Base-by-base conservation (phyloP, 2,329 filamentous ascomycete genomes). In the Aspergillus tanneri region DNA sequence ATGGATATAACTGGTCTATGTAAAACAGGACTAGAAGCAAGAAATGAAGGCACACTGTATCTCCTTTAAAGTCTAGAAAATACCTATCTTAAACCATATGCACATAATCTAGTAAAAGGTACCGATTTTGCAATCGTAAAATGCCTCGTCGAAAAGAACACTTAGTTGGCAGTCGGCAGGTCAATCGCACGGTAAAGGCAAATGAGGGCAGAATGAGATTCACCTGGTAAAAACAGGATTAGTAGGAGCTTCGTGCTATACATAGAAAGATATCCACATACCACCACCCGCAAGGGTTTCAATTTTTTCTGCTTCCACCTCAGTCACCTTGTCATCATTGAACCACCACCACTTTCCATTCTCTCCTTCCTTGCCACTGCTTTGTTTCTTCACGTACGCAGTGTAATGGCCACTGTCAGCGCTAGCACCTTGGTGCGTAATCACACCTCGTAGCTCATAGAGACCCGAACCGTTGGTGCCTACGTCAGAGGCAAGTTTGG, bases 321-420 rank as follows among this genome's bases (percentile, higher is more conserved):
- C 93, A 11, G 87, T 84, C 25, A 99, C 93, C 75, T 90, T 95
- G 67, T 99, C 92, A 63, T 99, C 93, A 70, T 99, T 97, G 80
- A 99, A 99, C 92, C 93, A 99, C 92, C 93, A 99, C 93, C 93
- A 99, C 63, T 90, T 96, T 59, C 88, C 90, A 65, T 95, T 90
- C 65, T 95, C 90, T 63, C 87, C 84, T 45, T 82, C 83, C 75
- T 90, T 90, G 16, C 66, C 66, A 16, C 86, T 88, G 0, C 82
- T 85, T 52, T 86, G 79, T 80, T 99, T 96, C 80, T 97, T 99
- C 59, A 99, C 88, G 67, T 96, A 99, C 0, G 91, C 86, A 4
- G 95, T 99, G 77, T 99, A 99, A 72, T 99, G 93, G 6, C 93
- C 93, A 62, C 92, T 96, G 72, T 99, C 93, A 16, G 93, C 93